Conservation (phyloP, 129 eudicot genomes). For the Artemisia argyi region DNA sequence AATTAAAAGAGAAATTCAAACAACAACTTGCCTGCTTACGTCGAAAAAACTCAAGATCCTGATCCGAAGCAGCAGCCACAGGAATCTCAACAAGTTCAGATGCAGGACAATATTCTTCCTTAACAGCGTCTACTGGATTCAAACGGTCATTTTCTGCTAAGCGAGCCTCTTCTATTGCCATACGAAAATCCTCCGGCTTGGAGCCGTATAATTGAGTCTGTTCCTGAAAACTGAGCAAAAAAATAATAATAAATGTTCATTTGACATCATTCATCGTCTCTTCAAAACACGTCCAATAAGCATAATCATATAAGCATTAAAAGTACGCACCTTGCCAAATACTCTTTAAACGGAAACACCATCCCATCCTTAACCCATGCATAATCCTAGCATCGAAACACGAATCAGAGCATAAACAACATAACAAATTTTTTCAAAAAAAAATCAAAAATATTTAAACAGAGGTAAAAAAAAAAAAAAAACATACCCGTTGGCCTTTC, state of each 20-base stretch:
- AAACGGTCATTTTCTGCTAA: conserved; percentile 57
- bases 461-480: background rate
- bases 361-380: conserved; percentile 94
- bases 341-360: conserved; percentile 79
- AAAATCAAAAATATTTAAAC: too few relatives aligned
- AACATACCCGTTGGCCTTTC: conserved; percentile 65
- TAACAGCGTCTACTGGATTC: conserved; percentile 21
- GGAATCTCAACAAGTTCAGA: conserved; percentile 18
- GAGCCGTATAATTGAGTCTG: conserved; percentile 82
- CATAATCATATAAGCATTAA: conserved; percentile 10
- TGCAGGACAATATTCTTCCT: conserved; percentile 16
- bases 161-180: conserved; percentile 89
- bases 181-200: conserved; percentile 67
- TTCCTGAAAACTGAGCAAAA: conserved; percentile 63
- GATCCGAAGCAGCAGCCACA: conserved; percentile 7
- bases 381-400: conserved; percentile 60
- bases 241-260: background rate
- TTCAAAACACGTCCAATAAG: background rate
- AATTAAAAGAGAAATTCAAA: background rate
- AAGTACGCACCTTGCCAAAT: conserved; percentile 59
- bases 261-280: background rate
- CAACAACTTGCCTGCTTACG: conserved; percentile 28
- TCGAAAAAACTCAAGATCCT: conserved; percentile 13
- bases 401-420: conserved; percentile 7
- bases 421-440: background rate